Evolutionary conservation across 2,329 filamentous ascomycete genomes (phyloP), one percentile per base, ranked within the genome.

Genomic region (Ascochyta fabae): DNA sequence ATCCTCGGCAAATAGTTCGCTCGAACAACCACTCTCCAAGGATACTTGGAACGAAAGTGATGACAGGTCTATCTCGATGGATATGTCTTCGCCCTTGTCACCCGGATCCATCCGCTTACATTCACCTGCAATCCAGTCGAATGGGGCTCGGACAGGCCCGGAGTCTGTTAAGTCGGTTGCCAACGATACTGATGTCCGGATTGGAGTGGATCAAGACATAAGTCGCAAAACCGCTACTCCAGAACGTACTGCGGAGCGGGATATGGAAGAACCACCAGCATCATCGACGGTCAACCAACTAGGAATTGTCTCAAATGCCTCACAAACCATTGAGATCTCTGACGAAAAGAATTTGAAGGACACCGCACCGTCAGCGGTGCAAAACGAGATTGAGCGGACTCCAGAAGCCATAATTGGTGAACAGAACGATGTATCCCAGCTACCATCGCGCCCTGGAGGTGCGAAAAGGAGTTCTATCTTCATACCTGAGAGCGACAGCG

Each of bases 221-320:
- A 22, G 39, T 3, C 27, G 29, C 1, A 45, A 13, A 13, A 33
- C 19, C 5, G 23, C 23, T 1, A 49, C 45, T 1, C 52, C 40
- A 33, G 40, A 54, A 29, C 24, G 26, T 13, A 54, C 31, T 12
- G 34, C 38, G 22, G 45, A 49, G 12, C n/a, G 45, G 13, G 40
- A 49, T 2, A 3, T 34, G 16, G 47, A 40, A 15, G 4, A 12
- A 5, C 34, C 23, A 24, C 4, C 4, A 7, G 10, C 12, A 34
- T 7, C 34, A 19, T 16, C n/a, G 7, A 12, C 8, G 8, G 8
- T 36, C n/a, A 12, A 19, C 12, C n/a, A 12, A 3, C n/a, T n/a
- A 9, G n/a, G 19, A 4, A 8, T 19, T 19, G 7, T 19, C 19
- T 7, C 19, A 1, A 19, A 36, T 22, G 12, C 8, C 6, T 10